Percentiles rank a stretch among this genome's conserved stretches.
Conservation (phyloP, 2,329 filamentous ascomycete genomes). For the Capronia coronata region DNA sequence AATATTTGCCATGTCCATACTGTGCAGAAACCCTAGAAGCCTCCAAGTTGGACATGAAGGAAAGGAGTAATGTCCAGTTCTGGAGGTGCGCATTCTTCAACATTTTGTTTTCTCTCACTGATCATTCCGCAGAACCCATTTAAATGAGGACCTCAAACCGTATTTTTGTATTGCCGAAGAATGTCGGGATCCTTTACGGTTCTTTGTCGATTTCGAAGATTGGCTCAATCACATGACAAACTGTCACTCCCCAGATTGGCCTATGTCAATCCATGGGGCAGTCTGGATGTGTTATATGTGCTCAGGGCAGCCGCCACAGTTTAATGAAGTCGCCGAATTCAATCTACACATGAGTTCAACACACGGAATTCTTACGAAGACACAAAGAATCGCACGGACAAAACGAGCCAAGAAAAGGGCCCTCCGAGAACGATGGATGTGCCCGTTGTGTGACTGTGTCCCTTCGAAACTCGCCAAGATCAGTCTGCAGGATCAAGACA, state of each 20-base stretch:
- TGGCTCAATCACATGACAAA: not conserved
- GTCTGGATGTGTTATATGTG: not conserved
- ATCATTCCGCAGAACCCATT: not conserved
- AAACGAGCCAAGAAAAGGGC: not conserved
- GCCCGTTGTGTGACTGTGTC: not conserved
- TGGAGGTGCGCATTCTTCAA: not conserved
- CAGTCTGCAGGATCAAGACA: not conserved
- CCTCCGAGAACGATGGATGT: not conserved
- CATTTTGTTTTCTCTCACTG: not conserved
- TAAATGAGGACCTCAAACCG: not conserved
- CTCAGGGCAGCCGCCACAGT: not conserved
- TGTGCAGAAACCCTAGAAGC: not conserved
- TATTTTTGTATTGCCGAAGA: slow-evolving; percentile 1
- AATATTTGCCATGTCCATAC: not conserved
- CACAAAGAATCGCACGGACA: not conserved
- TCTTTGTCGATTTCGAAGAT: not conserved
- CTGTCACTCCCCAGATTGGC: not conserved
- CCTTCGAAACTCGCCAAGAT: not conserved
- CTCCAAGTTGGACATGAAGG: not conserved
- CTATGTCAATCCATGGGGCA: not conserved
- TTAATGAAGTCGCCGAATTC: not conserved
- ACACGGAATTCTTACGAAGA: not conserved
- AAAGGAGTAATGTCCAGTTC: not conserved
- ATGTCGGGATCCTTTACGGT: not conserved
- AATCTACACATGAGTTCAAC: not conserved